Evolutionary conservation across 768 basidiomycete species (phyloP).

Genomic region (Russula dissimulans): DNA sequence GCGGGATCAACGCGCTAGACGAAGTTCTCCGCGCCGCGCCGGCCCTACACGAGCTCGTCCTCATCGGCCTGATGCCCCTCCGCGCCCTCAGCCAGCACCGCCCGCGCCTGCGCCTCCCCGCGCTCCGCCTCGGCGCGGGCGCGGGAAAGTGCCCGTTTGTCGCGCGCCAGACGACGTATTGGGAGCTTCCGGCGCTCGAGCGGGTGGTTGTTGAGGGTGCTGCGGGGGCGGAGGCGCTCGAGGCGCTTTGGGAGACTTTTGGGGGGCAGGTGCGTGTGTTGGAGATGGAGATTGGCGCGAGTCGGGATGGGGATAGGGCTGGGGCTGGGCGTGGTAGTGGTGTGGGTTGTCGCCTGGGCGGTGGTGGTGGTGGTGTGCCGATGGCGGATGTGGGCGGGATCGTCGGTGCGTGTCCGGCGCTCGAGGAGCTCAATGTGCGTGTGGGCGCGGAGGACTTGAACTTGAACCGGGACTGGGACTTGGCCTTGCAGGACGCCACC

Average conservation of each 20-base stretch:
- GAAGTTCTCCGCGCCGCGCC: no score
- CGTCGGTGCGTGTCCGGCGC: slow-evolving; percentile 4
- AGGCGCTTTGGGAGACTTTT: slow-evolving; percentile 6
- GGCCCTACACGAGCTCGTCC: no score
- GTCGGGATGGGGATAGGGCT: no score
- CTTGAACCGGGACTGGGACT: not conserved
- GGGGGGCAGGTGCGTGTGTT: not conserved
- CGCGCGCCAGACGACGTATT: no score
- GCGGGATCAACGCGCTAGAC: no score
- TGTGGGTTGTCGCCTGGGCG: not conserved
- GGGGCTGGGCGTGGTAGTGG: not conserved
- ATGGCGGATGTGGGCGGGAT: not conserved
- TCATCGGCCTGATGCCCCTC: no score
- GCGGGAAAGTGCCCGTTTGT: no score
- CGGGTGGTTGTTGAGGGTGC: slow-evolving; percentile 2
- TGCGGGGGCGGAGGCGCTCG: not conserved
- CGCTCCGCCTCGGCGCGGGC: no score
- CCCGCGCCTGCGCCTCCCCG: no score
- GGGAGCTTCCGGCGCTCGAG: no score
- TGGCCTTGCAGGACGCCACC: not conserved
- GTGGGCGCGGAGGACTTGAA: not conserved
- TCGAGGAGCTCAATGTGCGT: slow-evolving; percentile 12
- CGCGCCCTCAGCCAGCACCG: no score
- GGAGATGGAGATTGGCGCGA: not conserved
- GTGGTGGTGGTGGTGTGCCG: not conserved